Percentiles rank a stretch among this genome's conserved stretches.
These are phyloP conservation scores for Penicillium riverlandense DNA, from an alignment of 495 filamentous ascomycete genomes.

Conservation along the genomic window DNA sequence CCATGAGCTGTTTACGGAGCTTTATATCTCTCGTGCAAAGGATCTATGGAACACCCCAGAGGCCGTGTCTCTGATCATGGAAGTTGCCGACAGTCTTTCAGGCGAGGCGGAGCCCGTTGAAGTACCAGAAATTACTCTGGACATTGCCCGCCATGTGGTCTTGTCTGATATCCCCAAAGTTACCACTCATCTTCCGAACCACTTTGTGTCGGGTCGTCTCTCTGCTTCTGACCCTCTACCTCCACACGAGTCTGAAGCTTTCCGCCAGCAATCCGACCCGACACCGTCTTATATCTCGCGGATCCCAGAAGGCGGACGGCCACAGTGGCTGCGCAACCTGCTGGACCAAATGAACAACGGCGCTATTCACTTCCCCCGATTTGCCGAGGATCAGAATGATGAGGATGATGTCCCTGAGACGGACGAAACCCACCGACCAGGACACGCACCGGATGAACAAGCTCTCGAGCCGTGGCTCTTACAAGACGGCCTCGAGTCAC, in stretches of 20 bases:
- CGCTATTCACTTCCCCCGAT: conserved; percentile 18
- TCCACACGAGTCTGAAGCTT: conserved; percentile 37
- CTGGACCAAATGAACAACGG: conserved; percentile 30
- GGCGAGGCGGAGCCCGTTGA: conserved; percentile 30
- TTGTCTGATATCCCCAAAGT: conserved; percentile 60
- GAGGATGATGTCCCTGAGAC: conserved; percentile 6
- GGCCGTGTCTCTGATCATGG: conserved; percentile 59
- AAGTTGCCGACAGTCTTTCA: conserved; percentile 55
- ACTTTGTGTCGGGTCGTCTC: conserved; percentile 34
- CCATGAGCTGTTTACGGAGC: conserved; percentile 67
- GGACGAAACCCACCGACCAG: conserved; percentile 11
- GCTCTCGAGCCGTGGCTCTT: conserved; percentile 32
- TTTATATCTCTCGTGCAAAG: conserved; percentile 74
- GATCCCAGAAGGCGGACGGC: conserved; percentile 25
- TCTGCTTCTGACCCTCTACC: conserved; percentile 41
- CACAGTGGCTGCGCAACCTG: conserved; percentile 37
- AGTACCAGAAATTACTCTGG: conserved; percentile 46
- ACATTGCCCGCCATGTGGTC: conserved; percentile 72
- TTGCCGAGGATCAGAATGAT: conserved; percentile 5
- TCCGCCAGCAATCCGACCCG: conserved; percentile 31
- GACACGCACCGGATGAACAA: conserved; percentile 17
- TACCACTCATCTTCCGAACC: conserved; percentile 34
- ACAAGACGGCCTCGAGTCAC: conserved; percentile 23
- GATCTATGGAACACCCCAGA: conserved; percentile 87
- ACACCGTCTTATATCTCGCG: conserved; percentile 27